Base-by-base conservation (phyloP, 2,329 filamentous ascomycete genomes). In the Colletotrichum tabaci region DNA sequence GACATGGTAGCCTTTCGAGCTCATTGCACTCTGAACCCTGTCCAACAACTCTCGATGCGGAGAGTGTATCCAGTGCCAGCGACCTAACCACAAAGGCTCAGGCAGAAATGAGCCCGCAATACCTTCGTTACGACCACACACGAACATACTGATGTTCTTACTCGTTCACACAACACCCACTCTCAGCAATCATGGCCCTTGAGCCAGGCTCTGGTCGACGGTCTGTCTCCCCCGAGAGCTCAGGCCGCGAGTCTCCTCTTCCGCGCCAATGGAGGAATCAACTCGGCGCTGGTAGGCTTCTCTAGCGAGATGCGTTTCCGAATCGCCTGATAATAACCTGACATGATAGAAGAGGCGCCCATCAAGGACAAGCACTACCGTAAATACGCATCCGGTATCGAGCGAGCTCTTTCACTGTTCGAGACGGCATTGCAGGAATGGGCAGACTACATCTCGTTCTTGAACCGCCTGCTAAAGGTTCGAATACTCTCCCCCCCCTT, bases 401-500 rank as follows among this genome's bases (percentile, higher is more conserved):
- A 98, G 79, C 91, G 95, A 81, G 93, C 95, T 44, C 88, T 99
- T 73, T 90, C 93, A 56, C 87, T 98, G 44, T 99, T 98, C 84
- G 96, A 99, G 80, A 95, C 94, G 18, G 91, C 94, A 40, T 87
- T 98, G 76, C 95, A 98, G 83, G 96, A 99, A 90, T 99, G 96
- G 96, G 96, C 97, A 60, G 96, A 99, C 84, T 99, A 99, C 80
- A 99, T 99, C 78, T 98, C 96, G 21, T 99, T 98, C 80, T 85
- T 99, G 67, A 97, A 94, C 79, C 91, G 94, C 73, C 87, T 99
- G 60, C 87, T 98, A 73, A 98, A 98, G 90, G 94, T 95, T 80
- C 76, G 81, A 38, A 38, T 2, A 3, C 26, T 3, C 13, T 61
- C 47, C 30, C 30, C 30, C 30, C n/a, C 23, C n/a, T 2, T 42